Conservation (phyloP, 176 grass and related monocot species). For the Canna indica region DNA sequence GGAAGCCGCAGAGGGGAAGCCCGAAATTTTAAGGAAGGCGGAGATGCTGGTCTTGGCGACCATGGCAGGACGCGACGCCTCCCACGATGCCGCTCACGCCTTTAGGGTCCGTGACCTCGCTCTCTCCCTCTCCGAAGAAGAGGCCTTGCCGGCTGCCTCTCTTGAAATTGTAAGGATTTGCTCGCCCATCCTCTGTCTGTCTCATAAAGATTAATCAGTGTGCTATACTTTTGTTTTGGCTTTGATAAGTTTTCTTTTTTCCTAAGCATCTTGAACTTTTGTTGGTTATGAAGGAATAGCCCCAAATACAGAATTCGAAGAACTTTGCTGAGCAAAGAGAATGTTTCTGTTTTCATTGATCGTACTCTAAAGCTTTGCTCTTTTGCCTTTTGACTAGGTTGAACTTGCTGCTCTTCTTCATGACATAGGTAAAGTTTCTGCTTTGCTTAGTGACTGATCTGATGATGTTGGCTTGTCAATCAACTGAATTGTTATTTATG, state of each 20-base stretch:
- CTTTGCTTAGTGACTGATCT: neutral
- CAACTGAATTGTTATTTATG: neutral
- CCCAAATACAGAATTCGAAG: too few relatives aligned
- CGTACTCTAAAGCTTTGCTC: neutral
- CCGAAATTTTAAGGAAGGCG: conserved; percentile 37
- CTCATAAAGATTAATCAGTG: too few relatives aligned
- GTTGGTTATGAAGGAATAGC: too few relatives aligned
- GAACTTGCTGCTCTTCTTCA: conserved; percentile 84
- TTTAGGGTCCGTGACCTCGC: conserved; percentile 81
- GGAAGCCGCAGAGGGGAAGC: conserved; percentile 28
- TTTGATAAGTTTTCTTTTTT: neutral
- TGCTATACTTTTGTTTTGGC: too few relatives aligned
- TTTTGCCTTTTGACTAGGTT: conserved; percentile 39
- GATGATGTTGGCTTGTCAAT: neutral
- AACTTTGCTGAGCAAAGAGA: too few relatives aligned
- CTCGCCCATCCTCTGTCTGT: neutral
- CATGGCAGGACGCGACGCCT: conserved; percentile 72
- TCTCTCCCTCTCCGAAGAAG: conserved; percentile 69
- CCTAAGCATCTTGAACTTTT: too few relatives aligned
- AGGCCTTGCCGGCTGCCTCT: conserved; percentile 30
- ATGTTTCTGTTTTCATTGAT: neutral
- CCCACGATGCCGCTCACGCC: conserved; percentile 85
- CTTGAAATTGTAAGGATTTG: neutral
- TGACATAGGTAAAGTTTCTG: conserved; percentile 49
- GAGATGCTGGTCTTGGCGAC: conserved; percentile 62